These are phyloP conservation scores for Ephemerocybe angulata DNA, from an alignment of 768 basidiomycete species.

Conservation along the genomic window DNA sequence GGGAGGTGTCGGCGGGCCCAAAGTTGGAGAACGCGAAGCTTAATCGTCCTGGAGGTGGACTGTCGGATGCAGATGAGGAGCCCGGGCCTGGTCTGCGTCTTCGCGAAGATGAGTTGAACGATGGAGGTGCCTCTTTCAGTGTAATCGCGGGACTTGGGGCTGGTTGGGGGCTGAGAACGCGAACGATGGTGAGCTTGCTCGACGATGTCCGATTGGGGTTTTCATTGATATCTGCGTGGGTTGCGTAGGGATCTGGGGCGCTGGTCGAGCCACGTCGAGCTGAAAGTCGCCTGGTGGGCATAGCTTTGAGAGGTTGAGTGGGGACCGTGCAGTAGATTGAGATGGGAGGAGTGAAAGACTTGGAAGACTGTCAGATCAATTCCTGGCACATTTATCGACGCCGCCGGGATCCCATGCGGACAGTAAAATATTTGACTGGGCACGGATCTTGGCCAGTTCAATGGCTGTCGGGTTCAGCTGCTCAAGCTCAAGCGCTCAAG, in stretches of 20 bases:
- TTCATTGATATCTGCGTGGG: conserved; percentile 48
- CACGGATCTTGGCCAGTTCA: too few species aligned
- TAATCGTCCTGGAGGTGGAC: conserved; percentile 17
- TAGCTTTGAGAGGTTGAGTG: too few species aligned
- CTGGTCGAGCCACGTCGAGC: conserved; percentile 63
- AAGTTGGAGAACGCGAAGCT: conserved; percentile 15
- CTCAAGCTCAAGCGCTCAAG: too few species aligned
- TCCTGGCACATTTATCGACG: too few species aligned
- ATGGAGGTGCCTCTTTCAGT: conserved; percentile 33
- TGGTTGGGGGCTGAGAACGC: conserved; percentile 39
- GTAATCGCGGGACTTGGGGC: conserved; percentile 23
- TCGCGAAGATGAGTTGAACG: conserved; percentile 18
- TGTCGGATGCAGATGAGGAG: conserved; percentile 19
- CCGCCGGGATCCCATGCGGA: too few species aligned
- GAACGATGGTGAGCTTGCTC: conserved; percentile 72
- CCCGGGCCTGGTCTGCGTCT: conserved; percentile 18
- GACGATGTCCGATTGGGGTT: conserved; percentile 54
- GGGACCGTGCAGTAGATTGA: too few species aligned
- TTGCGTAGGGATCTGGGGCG: conserved; percentile 66
- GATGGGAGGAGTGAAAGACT: too few species aligned
- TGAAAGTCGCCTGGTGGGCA: too few species aligned
- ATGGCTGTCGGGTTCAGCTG: too few species aligned
- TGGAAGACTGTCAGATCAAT: too few species aligned
- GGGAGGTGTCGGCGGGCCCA: not conserved
- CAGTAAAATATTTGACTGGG: too few species aligned